Evolutionary conservation across 352 stramenopile species (phyloP).

Genomic region (Peronospora farinosa): DNA sequence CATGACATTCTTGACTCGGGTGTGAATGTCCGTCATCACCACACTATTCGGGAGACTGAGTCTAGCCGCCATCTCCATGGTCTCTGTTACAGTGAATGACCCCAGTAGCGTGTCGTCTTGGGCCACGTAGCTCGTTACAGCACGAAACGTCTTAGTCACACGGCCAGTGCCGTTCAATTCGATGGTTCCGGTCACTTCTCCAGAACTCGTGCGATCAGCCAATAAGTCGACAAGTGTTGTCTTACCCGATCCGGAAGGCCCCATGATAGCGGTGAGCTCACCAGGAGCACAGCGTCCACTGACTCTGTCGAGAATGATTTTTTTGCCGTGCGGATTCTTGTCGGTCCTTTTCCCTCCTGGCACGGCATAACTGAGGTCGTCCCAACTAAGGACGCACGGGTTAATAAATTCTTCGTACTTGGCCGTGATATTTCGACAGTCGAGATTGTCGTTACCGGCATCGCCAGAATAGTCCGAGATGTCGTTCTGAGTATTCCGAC

Average conservation of each 20-base stretch:
- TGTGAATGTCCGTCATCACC: constrained; percentile 18
- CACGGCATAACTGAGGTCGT: constrained; percentile 12
- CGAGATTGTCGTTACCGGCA: constrained; percentile 11
- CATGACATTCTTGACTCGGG: constrained; percentile 41
- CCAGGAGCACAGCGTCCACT: constrained; percentile 41
- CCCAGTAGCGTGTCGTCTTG: constrained; percentile 60
- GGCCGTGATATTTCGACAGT: constrained; percentile 8
- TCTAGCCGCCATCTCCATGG: constrained; percentile 51
- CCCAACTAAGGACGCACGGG: constrained; percentile 13
- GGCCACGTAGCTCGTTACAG: constrained; percentile 54
- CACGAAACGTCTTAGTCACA: constrained; percentile 34
- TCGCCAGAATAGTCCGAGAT: constrained; percentile 19
- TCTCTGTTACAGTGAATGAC: constrained; percentile 65
- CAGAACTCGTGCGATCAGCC: constrained; percentile 51
- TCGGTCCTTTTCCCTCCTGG: neutral
- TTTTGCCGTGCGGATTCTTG: constrained; percentile 12
- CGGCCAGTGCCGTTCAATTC: constrained; percentile 40
- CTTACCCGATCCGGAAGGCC: constrained; percentile 52
- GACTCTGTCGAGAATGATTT: constrained; percentile 46
- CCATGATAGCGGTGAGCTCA: constrained; percentile 63
- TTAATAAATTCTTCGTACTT: constrained; percentile 25
- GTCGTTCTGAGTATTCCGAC: constrained; percentile 9
- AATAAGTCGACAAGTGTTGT: constrained; percentile 62
- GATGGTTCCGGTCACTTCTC: constrained; percentile 37
- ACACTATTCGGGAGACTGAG: constrained; percentile 43